Evolutionary conservation across 208 protist genomes (phyloP).

Genomic region (Wallacemonas sp.): DNA sequence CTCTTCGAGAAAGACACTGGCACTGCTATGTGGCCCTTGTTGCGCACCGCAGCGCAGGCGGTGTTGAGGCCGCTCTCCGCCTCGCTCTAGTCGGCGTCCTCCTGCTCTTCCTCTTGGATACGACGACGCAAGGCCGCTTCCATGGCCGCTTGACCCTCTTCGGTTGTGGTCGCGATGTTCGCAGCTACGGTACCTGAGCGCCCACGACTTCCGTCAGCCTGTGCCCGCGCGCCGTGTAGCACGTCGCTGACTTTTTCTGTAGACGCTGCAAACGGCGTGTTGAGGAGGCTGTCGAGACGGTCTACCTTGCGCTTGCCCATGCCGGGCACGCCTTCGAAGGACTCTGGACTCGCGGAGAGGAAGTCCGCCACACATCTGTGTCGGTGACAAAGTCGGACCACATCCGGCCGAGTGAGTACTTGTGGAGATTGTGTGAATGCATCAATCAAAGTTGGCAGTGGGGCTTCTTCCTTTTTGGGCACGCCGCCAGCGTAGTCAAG

Average conservation of each 20-base stretch:
- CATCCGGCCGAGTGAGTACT: slow-evolving; percentile 58
- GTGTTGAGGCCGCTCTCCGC: too few relatives aligned
- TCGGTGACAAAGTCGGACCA: slow-evolving; percentile 60
- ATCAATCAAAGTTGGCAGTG: slow-evolving; percentile 52
- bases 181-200: too few relatives aligned
- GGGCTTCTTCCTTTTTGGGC: slow-evolving; percentile 26
- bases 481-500: slow-evolving; percentile 34
- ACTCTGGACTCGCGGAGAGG: slow-evolving; percentile 34
- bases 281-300: slow-evolving; percentile 55
- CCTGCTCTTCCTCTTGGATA: too few relatives aligned
- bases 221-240: slow-evolving; percentile 15
- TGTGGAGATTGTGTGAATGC: slow-evolving; percentile 77
- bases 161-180: too few relatives aligned
- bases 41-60: too few relatives aligned
- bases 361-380: slow-evolving; percentile 53
- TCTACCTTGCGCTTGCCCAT: slow-evolving; percentile 54
- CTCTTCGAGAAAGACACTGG: too few relatives aligned
- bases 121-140: too few relatives aligned
- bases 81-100: too few relatives aligned
- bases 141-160: too few relatives aligned
- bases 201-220: too few relatives aligned
- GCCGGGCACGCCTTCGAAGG: slow-evolving; percentile 41
- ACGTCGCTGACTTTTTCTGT: slow-evolving; percentile 40
- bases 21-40: too few relatives aligned
- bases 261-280: slow-evolving; percentile 52